phyloP scores from a whole-genome alignment of 371 early-diverging fungal species.

The Conidiobolus incongruus region DNA sequence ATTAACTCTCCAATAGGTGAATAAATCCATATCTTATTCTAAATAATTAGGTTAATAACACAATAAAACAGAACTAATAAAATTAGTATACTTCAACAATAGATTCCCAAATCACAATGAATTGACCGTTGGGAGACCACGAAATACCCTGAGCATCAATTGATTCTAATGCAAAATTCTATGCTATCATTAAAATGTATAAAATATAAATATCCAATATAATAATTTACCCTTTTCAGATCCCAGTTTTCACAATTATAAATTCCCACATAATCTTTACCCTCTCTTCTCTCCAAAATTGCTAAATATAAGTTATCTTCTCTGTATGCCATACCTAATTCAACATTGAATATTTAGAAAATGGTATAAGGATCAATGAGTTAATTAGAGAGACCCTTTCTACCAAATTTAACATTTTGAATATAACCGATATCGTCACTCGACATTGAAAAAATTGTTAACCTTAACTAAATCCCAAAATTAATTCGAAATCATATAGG shows the following conservation, averaged over 20 bases:
- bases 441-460: slow-evolving; percentile 33
- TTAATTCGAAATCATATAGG: no score
- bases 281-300: slow-evolving; percentile 23
- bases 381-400: no score
- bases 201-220: neutral
- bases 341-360: neutral
- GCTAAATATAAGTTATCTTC: slow-evolving; percentile 40
- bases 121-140: slow-evolving; percentile 72
- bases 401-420: slow-evolving; percentile 29
- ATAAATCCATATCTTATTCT: slow-evolving; percentile 44
- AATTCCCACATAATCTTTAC: slow-evolving; percentile 44
- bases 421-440: slow-evolving; percentile 22
- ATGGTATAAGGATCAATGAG: neutral
- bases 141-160: slow-evolving; percentile 34
- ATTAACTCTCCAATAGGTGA: slow-evolving; percentile 34
- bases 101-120: slow-evolving; percentile 46
- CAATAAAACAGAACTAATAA: neutral
- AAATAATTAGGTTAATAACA: neutral
- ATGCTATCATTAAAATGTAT: neutral
- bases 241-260: slow-evolving; percentile 24
- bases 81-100: slow-evolving; percentile 18
- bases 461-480: slow-evolving; percentile 37
- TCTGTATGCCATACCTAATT: slow-evolving; percentile 29
- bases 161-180: slow-evolving; percentile 41
- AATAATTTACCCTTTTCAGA: slow-evolving; percentile 31